phyloP scores from a whole-genome alignment of 306 rosid species.

The Acacia acuminata region DNA sequence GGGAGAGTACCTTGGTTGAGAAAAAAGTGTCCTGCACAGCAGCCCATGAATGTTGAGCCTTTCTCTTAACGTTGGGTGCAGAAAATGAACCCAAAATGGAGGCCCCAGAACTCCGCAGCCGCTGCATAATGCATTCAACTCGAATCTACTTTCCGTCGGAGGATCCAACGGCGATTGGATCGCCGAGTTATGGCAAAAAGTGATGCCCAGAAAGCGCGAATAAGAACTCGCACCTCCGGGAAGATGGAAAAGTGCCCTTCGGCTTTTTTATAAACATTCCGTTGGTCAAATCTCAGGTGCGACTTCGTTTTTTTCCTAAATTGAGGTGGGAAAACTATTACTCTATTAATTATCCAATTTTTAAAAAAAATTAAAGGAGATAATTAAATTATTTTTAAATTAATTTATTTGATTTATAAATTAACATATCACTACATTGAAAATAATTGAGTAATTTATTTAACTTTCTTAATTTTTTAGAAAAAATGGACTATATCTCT shows the following conservation, averaged over 20 bases:
- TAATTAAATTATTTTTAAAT: no score
- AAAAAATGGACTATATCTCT: no score
- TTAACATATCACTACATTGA: no score
- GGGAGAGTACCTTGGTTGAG: constrained; percentile 62
- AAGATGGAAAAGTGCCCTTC: neutral
- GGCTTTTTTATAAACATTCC: neutral
- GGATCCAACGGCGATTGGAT: neutral
- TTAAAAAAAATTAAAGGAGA: no score
- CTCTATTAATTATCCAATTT: no score
- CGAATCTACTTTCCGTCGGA: neutral
- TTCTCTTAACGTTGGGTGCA: constrained; percentile 53
- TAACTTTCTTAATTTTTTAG: no score
- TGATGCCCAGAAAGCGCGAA: neutral
- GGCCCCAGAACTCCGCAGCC: constrained; percentile 43
- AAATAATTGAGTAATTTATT: no score
- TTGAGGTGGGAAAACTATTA: no score
- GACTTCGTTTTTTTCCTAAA: no score
- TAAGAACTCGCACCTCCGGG: neutral
- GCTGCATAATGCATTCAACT: constrained; percentile 54
- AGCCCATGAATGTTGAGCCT: constrained; percentile 66
- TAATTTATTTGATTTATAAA: no score
- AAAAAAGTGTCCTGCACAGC: constrained; percentile 77
- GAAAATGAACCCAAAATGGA: constrained; percentile 43
- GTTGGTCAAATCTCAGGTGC: no score
- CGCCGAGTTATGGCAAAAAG: neutral